Percentiles rank a stretch among this genome's conserved stretches.
phyloP scores from a whole-genome alignment of 129 eudicot species.

The Tagetes erecta region DNA sequence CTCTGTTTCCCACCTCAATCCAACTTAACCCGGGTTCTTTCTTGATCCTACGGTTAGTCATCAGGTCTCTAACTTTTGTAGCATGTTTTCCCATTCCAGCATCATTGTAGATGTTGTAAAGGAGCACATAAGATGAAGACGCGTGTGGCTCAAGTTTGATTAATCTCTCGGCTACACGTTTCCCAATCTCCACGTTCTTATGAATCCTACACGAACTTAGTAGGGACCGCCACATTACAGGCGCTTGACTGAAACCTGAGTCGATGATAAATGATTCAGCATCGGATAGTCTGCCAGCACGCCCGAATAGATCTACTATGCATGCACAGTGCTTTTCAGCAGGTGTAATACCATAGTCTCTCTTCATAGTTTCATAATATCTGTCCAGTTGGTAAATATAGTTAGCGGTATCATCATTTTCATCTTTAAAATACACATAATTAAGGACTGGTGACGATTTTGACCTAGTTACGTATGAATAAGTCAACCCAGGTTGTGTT shows the following conservation, averaged over 20 bases:
- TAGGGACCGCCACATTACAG: slow-evolving; percentile 50
- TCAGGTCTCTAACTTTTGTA: slow-evolving; percentile 33
- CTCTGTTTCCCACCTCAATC: slow-evolving; percentile 48
- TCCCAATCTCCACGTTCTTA: slow-evolving; percentile 38
- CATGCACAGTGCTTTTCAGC: slow-evolving; percentile 52
- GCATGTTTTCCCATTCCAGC: slow-evolving; percentile 39
- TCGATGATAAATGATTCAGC: slow-evolving; percentile 42
- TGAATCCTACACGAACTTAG: slow-evolving; percentile 50
- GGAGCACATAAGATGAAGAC: slow-evolving; percentile 57
- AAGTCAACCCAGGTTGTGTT: background rate
- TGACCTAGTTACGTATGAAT: background rate
- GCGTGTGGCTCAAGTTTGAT: slow-evolving; percentile 52
- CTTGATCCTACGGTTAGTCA: slow-evolving; percentile 41
- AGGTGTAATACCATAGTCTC: slow-evolving; percentile 34
- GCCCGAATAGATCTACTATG: slow-evolving; percentile 45
- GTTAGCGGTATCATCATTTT: background rate
- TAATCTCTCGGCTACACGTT: slow-evolving; percentile 38
- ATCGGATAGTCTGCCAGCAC: slow-evolving; percentile 45
- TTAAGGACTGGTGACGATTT: background rate
- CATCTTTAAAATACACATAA: background rate
- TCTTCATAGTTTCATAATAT: slow-evolving; percentile 46
- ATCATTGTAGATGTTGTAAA: slow-evolving; percentile 47
- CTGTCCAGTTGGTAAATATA: slow-evolving; percentile 20
- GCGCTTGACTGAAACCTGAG: slow-evolving; percentile 34
- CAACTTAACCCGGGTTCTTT: slow-evolving; percentile 59